Conservation (phyloP, 345 rosid species). For the Pelargonium nanum region DNA sequence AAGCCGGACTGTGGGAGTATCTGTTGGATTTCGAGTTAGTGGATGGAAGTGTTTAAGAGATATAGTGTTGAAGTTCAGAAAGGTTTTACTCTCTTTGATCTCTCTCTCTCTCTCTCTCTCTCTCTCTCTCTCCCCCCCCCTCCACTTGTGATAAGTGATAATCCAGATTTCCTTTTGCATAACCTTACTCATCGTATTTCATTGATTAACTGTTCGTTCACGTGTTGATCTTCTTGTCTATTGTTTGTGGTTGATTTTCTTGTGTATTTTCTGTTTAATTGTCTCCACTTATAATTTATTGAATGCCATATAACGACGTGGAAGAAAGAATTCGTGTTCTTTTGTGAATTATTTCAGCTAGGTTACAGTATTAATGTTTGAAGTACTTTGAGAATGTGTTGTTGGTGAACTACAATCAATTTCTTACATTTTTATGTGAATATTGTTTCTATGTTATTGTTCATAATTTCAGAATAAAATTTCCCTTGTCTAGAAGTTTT, state of each 20-base stretch:
- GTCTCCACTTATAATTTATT: too few relatives aligned
- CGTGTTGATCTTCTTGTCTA: too few relatives aligned
- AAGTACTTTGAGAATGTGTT: not conserved
- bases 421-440: too few relatives aligned
- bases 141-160: not conserved
- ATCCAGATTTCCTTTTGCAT: not conserved
- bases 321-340: too few relatives aligned
- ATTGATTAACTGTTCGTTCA: too few relatives aligned
- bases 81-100: constrained; percentile 35
- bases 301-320: too few relatives aligned
- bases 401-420: not conserved
- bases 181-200: too few relatives aligned
- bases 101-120: constrained; percentile 5
- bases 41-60: constrained; percentile 93
- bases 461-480: not conserved
- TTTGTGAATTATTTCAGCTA: not conserved
- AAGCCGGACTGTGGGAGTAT: constrained; percentile 66
- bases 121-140: not conserved
- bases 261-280: too few relatives aligned
- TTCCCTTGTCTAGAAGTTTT: not conserved
- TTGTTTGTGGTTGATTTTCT: too few relatives aligned
- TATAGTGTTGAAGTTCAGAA: constrained; percentile 67
- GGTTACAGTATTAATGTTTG: not conserved
- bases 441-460: not conserved
- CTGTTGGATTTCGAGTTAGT: constrained; percentile 68